Conservation (phyloP, 139 green algal species). For the Chlorella sorokiniana region DNA sequence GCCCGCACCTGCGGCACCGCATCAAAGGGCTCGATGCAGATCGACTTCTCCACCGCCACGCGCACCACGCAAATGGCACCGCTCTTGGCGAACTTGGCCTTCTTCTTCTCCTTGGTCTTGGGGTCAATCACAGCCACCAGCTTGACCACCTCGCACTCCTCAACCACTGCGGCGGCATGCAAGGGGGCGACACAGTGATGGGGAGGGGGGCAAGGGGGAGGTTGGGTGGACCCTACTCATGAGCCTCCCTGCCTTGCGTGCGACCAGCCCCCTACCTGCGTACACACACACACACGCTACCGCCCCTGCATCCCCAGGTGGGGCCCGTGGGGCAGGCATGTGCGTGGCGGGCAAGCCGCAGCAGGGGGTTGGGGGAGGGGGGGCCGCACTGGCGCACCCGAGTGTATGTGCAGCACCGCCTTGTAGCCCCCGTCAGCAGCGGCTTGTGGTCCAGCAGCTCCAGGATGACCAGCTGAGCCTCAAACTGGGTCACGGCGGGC, state of each 20-base stretch:
- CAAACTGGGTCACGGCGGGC: conserved; percentile 81
- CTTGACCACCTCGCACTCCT: conserved; percentile 96
- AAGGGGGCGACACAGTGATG: not conserved
- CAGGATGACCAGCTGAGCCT: conserved; percentile 79
- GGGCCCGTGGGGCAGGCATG: too few species aligned
- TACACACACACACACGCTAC: not conserved
- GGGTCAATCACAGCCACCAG: conserved; percentile 82
- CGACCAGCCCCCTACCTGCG: too few species aligned
- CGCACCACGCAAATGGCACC: conserved; percentile 57
- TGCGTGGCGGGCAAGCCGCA: too few species aligned
- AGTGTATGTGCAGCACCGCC: conserved; percentile 87
- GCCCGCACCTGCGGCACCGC: conserved; percentile 75
- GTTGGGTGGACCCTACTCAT: not conserved
- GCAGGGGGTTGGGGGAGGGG: too few species aligned
- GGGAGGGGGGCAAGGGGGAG: not conserved
- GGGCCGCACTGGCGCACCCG: too few species aligned
- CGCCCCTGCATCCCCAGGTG: not conserved
- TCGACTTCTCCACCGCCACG: conserved; percentile 75
- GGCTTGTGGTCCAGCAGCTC: conserved; percentile 96
- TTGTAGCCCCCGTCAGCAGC: conserved; percentile 96
- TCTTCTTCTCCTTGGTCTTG: conserved; percentile 88
- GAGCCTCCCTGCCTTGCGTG: too few species aligned
- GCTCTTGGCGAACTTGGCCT: conserved; percentile 82
- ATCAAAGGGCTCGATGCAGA: conserved; percentile 93
- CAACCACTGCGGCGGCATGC: conserved; percentile 54